Conservation (phyloP, 2,329 filamentous ascomycete genomes). For the Trichothecium roseum region DNA sequence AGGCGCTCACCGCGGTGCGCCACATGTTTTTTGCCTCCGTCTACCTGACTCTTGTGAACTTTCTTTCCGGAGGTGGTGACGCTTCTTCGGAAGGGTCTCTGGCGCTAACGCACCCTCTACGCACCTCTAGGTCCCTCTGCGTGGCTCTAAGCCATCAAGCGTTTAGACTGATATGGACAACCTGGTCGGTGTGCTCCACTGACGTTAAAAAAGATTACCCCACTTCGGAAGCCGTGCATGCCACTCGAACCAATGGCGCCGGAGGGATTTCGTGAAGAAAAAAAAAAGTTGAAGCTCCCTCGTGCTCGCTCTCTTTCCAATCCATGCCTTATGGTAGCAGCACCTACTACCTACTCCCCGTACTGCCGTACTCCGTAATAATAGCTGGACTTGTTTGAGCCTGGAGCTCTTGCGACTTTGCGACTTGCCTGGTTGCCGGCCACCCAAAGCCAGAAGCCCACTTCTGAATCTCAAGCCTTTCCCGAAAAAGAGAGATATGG, state of each 20-base stretch:
- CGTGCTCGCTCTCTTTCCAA: slow-evolving; percentile 12
- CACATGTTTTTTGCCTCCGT: too few species aligned
- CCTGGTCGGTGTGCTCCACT: slow-evolving; percentile 12
- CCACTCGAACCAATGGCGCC: slow-evolving; percentile 20
- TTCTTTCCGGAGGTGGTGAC: slow-evolving; percentile 3
- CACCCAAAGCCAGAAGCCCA: too few species aligned
- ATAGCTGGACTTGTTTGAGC: too few species aligned
- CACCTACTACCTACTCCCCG: slow-evolving; percentile 1
- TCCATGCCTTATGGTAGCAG: slow-evolving; percentile 1
- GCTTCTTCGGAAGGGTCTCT: slow-evolving; percentile 3
- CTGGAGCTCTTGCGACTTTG: too few species aligned
- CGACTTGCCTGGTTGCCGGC: too few species aligned
- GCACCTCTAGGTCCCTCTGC: too few species aligned
- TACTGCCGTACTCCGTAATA: too few species aligned
- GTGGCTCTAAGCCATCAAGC: slow-evolving; percentile 2
- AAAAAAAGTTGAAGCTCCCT: slow-evolving; percentile 25
- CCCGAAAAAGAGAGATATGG: too few species aligned
- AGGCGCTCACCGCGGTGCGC: too few species aligned
- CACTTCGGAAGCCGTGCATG: slow-evolving; percentile 24
- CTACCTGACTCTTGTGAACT: not conserved
- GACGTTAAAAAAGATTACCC: slow-evolving; percentile 16
- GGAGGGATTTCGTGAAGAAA: slow-evolving; percentile 12
- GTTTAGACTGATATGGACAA: too few species aligned
- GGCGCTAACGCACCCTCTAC: slow-evolving; percentile 4
- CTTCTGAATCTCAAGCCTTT: too few species aligned